These are phyloP conservation scores for Sugiyamaella novakii DNA, from an alignment of 1,139 yeast species.

Conservation along the genomic window DNA sequence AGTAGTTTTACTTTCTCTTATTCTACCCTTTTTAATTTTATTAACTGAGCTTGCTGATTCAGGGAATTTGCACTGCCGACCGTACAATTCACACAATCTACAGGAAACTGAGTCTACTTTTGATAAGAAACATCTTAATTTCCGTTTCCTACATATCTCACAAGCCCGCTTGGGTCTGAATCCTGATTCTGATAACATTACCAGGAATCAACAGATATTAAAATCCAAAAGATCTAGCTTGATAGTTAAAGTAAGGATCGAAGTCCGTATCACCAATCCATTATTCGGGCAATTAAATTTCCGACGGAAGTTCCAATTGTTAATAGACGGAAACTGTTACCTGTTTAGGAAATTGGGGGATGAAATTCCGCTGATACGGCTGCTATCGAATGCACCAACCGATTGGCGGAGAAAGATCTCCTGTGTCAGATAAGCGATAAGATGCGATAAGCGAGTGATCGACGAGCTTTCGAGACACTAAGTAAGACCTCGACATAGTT, in stretches of 20 bases:
- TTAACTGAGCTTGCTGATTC: neutral
- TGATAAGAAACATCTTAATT: slow-evolving; percentile 32
- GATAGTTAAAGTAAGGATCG: no score
- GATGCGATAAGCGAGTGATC: no score
- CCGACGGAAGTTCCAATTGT: neutral
- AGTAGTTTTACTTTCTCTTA: slow-evolving; percentile 12
- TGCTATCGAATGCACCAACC: no score
- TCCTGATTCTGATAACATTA: slow-evolving; percentile 20
- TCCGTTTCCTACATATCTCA: slow-evolving; percentile 32
- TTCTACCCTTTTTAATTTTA: slow-evolving; percentile 6
- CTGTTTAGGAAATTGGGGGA: neutral
- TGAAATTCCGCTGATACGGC: no score
- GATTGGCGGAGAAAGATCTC: no score
- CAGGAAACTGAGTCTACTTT: slow-evolving; percentile 27
- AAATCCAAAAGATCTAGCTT: no score
- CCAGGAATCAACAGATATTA: neutral
- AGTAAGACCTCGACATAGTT: no score
- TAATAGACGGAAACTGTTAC: neutral
- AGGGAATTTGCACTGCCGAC: slow-evolving; percentile 30
- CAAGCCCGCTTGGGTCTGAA: slow-evolving; percentile 30
- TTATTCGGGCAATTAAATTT: neutral
- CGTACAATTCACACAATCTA: slow-evolving; percentile 32
- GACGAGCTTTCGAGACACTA: no score
- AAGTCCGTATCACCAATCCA: no score
- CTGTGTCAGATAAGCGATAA: no score